Base-by-base conservation (phyloP, 148 eudicot species). In the Fagopyrum esculentum region DNA sequence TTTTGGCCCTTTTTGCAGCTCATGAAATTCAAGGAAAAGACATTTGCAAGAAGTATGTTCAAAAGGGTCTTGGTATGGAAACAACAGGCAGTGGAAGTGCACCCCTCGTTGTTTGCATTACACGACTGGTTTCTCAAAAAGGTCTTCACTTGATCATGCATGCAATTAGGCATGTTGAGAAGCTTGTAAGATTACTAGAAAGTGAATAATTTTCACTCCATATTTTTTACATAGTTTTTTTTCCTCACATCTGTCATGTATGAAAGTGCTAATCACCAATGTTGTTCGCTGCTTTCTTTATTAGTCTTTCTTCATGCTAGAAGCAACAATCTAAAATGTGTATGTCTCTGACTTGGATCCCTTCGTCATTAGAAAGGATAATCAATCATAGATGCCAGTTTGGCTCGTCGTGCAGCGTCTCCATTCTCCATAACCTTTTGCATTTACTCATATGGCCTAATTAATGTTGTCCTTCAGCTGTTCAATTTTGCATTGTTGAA, bases 61-160 rank as follows among this genome's bases (percentile, higher is more conserved):
- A 88, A 82, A 81, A 79, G 79, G 97, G 97, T 57, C 89, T 92
- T 73, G 97, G 96, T 68, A 78, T 92, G 82, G 79, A 82, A n/a
- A 80, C 80, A 49, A 85, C 79, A 69, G 77, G 81, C 16, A 71
- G 44, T 47, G 71, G 63, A 69, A 79, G 73, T 79, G 80, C 77
- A 51, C 95, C 97, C 54, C 76, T 92, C 79, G 88, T 92, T 76
- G 85, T 92, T 71, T 92, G 97, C 87, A 87, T 92, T 72, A 88
- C 97, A 57, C 78, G 97, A 74, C 81, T 92, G 88, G 97, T 92
- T 72, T 89, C 97, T 79, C 97, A 92, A 75, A 92, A 92, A 80
- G 97, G 97, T 80, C 97, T 90, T 82, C 97, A 90, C 86, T 83
- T 92, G 85, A 90, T 92, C 57, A 88, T 79, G 49, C 89, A 84